Evolutionary conservation across 2,329 filamentous ascomycete genomes (phyloP).

Genomic region (Botryotinia narcissicola): DNA sequence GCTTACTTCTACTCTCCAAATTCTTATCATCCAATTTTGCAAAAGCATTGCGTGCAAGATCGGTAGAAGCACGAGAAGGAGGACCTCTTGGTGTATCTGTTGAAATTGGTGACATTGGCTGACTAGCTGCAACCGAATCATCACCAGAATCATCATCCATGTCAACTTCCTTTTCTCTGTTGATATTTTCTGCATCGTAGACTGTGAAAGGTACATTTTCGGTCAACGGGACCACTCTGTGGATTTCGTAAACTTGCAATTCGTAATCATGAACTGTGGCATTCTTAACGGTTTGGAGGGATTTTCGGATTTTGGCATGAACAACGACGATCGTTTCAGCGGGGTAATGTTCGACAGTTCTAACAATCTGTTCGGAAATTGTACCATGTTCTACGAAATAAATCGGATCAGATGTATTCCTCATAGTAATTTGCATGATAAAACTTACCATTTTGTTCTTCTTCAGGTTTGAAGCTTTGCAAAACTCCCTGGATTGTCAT

Average conservation of each 20-base stretch:
- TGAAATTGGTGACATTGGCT: slow-evolving; percentile 15
- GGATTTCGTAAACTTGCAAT: slow-evolving; percentile 64
- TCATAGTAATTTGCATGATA: background rate
- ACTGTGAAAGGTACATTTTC: slow-evolving; percentile 67
- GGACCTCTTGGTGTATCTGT: slow-evolving; percentile 14
- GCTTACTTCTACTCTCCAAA: slow-evolving; percentile 22
- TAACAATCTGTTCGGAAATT: slow-evolving; percentile 72
- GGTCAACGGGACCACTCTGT: slow-evolving; percentile 59
- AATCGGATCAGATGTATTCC: background rate
- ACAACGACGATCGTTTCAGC: slow-evolving; percentile 77
- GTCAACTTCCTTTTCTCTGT: slow-evolving; percentile 53
- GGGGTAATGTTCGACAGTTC: slow-evolving; percentile 82
- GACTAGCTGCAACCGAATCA: slow-evolving; percentile 2
- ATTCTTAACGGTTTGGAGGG: slow-evolving; percentile 71
- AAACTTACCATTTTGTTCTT: slow-evolving; percentile 28
- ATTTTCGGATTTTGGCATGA: slow-evolving; percentile 68
- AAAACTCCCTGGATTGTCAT: slow-evolving; percentile 83
- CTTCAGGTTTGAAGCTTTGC: slow-evolving; percentile 30
- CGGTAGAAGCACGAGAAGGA: slow-evolving; percentile 13
- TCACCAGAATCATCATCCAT: slow-evolving; percentile 48
- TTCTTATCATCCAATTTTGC: slow-evolving; percentile 14
- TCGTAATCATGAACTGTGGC: slow-evolving; percentile 75
- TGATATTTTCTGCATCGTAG: slow-evolving; percentile 64
- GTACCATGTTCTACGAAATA: slow-evolving; percentile 18
- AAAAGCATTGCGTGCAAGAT: slow-evolving; percentile 20